Evolutionary conservation across 116 monocot genomes (phyloP).

Genomic region (Papilionanthe hybrid): DNA sequence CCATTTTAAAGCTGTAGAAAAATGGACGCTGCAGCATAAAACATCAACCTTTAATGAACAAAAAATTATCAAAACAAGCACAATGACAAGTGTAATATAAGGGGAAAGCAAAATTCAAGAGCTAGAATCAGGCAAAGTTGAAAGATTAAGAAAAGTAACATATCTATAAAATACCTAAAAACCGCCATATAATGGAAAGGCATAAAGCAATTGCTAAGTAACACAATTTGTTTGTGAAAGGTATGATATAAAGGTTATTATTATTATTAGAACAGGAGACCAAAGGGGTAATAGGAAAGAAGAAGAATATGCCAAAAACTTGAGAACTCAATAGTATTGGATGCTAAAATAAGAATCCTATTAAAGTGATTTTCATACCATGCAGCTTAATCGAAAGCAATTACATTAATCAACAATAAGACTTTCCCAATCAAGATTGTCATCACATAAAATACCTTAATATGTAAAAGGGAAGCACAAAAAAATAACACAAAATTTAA

Average conservation of each 20-base stretch:
- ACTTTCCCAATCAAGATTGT: not conserved
- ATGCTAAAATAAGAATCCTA: not conserved
- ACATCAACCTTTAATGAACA: not conserved
- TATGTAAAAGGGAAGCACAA: not conserved
- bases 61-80: not conserved
- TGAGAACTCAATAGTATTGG: not conserved
- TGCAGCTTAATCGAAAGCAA: not conserved
- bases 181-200: not conserved
- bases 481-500: not conserved
- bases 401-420: not conserved
- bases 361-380: not conserved
- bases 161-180: not conserved
- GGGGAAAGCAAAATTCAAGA: not conserved
- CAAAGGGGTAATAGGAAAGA: not conserved
- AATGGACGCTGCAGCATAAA: constrained; percentile 72
- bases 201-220: not conserved
- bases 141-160: not conserved
- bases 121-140: not conserved
- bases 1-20: constrained; percentile 89
- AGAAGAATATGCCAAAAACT: not conserved
- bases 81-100: not conserved
- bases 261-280: not conserved
- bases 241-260: not conserved
- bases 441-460: not conserved
- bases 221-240: not conserved